Conservation (phyloP, 208 protist genomes). For the Wallacemonas rigidus region DNA sequence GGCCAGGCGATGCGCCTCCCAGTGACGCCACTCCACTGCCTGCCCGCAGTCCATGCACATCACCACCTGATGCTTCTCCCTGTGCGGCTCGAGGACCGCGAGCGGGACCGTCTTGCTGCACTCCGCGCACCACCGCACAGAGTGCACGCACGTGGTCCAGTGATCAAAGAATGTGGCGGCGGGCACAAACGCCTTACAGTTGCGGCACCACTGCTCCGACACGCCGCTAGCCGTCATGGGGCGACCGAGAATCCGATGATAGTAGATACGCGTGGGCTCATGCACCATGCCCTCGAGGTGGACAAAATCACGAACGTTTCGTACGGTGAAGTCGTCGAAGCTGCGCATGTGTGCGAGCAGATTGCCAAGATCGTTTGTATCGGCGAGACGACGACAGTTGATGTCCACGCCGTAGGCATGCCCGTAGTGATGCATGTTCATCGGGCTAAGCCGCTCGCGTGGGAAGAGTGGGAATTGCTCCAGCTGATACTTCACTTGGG, state of each 20-base stretch:
- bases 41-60: constrained; percentile 88
- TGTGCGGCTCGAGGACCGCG: constrained; percentile 78
- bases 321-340: constrained; percentile 83
- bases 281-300: constrained; percentile 87
- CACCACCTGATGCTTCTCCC: constrained; percentile 91
- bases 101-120: constrained; percentile 81
- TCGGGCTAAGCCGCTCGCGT: constrained; percentile 63
- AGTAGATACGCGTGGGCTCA: constrained; percentile 91
- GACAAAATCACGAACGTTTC: constrained; percentile 68
- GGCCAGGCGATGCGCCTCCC: constrained; percentile 87
- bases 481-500: constrained; percentile 72
- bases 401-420: constrained; percentile 67
- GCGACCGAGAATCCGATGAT: constrained; percentile 53
- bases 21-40: constrained; percentile 87
- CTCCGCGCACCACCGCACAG: constrained; percentile 86
- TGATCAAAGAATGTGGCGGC: constrained; percentile 69
- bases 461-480: constrained; percentile 89
- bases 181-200: constrained; percentile 87
- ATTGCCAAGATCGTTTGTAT: constrained; percentile 91
- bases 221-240: constrained; percentile 40
- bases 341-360: constrained; percentile 78
- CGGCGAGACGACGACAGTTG: constrained; percentile 77
- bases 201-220: constrained; percentile 87
- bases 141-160: constrained; percentile 71
- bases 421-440: constrained; percentile 54